Evolutionary conservation across 192 early-diverging fungal species (phyloP).

Genomic region (Gaertneriomyces semiglobifer): DNA sequence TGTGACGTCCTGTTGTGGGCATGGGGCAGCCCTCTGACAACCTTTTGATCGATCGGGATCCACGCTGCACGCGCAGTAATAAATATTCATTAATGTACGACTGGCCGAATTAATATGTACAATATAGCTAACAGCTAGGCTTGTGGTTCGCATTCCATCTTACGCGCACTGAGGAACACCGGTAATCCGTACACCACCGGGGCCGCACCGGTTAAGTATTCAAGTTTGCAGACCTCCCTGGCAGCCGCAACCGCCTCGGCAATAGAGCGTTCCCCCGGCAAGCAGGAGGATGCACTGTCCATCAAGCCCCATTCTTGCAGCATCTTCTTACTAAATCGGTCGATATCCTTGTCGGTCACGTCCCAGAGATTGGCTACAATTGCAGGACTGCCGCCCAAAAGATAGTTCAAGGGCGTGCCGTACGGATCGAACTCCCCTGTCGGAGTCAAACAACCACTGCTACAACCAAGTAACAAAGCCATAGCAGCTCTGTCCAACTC

Average conservation of each 20-base stretch:
- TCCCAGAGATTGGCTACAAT: conserved; percentile 97
- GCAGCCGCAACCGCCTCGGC: conserved; percentile 70
- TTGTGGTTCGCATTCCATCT: no score
- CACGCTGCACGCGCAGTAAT: no score
- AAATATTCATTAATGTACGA: no score
- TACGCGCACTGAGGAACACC: conserved; percentile 8
- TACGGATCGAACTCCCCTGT: conserved; percentile 86
- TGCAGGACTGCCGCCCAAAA: conserved; percentile 79
- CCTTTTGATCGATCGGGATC: no score
- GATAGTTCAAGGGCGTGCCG: conserved; percentile 79
- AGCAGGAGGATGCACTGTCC: background rate
- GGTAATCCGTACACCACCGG: conserved; percentile 94
- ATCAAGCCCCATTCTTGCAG: conserved; percentile 72
- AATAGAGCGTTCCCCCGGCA: conserved; percentile 45
- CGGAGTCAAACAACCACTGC: conserved; percentile 73
- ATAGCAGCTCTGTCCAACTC: conserved; percentile 68
- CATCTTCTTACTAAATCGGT: conserved; percentile 73
- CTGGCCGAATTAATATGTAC: no score
- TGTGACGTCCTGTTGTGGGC: no score
- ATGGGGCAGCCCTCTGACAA: no score
- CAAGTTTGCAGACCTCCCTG: conserved; percentile 68
- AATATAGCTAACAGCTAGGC: no score
- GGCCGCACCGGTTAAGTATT: conserved; percentile 86
- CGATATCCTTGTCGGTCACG: conserved; percentile 95
- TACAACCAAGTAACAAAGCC: conserved; percentile 88